Base-by-base conservation (phyloP, 352 stramenopile genomes). In the Aphanomyces stellatus region DNA sequence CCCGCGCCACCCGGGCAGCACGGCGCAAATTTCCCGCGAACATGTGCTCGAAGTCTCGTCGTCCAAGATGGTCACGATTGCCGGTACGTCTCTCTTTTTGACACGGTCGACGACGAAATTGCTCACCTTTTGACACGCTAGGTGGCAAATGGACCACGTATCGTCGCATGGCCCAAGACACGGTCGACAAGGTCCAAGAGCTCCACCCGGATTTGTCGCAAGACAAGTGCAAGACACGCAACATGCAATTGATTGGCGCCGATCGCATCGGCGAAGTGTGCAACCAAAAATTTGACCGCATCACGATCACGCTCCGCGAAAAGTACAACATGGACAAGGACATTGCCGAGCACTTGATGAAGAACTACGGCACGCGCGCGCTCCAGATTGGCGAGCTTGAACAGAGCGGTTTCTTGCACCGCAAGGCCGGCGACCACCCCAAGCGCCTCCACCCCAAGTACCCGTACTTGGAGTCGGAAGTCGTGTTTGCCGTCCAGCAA, bases 111-210 rank as follows among this genome's bases (percentile, higher is more conserved):
- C n/a, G n/a, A n/a, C n/a, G n/a, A n/a, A n/a, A n/a, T n/a, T n/a
- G n/a, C n/a, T n/a, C n/a, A n/a, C n/a, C n/a, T n/a, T n/a, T n/a
- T n/a, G n/a, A n/a, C n/a, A n/a, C n/a, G n/a, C n/a, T n/a, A n/a
- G n/a, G 95, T 22, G 95, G 95, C 64, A 99, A 99, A 79, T 99
- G 95, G 95, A 99, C 95, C 7, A 99, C 95, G 41, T 98, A 97
- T 74, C 85, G 95, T 43, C 82, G 90, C 49, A 99, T 98, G 95
- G 95, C 95, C 2, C 85, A 99, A 74, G 95, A 98, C 65, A 85
- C 89, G 41, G 88, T 98, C 57, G 90, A 98, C 74, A 88, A 89
- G 73, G 74, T 96, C 6, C 78, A 96, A 25, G 80, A 88, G 69
- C 77, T 81, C 13, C 75, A 88, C n/a, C 85, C 90, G 0, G 78